Base-by-base conservation (phyloP, 805 yeast genomes). In the Ogataea ganodermae region DNA sequence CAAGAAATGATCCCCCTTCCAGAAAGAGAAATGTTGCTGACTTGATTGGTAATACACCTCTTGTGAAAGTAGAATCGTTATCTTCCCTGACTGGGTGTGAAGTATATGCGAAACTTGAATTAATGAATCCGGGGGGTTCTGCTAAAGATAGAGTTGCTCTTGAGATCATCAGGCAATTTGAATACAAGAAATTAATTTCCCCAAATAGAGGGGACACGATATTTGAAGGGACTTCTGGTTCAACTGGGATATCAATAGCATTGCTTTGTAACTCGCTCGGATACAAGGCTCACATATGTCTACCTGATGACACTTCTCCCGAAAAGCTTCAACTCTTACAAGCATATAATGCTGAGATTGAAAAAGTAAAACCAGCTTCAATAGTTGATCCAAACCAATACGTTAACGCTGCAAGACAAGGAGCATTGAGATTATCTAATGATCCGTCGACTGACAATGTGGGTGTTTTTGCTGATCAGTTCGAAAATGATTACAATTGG, bases 161-260 rank as follows among this genome's bases (percentile, higher is more conserved):
- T 17, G 89, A 94, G 3, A 85, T 92, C 37, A 85, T 92, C 14
- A 71, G 79, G 46, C 79, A 80, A 18, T 86, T 86, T 46, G 96
- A 89, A 61, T 46, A 56, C 4, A 42, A 59, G 38, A 94, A 94
- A 0, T 60, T 71, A 5, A 64, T 91, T 32, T 62, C 70, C 4
- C 86, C 88, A 0, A 64, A 79, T 35, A 67, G 74, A 44, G 89
- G 87, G 1, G 94, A 89, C 59, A 73, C 82, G 12, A 85, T 92
- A 1, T 90, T 83, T 65, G 99, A 92, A 69, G 99, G 99, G 6
- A 94, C 99, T 0, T 84, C 94, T 9, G 99, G 99, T 0, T 90
- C 97, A 0, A 92, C 99, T 0, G 99, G 99, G 2, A 94, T 94
- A 10, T 88, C 96, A 1, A 78, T 92, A 57, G 96, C 97, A 0